These are phyloP conservation scores for Lactarius deliciosus DNA, from an alignment of 768 basidiomycete species.

Conservation along the genomic window DNA sequence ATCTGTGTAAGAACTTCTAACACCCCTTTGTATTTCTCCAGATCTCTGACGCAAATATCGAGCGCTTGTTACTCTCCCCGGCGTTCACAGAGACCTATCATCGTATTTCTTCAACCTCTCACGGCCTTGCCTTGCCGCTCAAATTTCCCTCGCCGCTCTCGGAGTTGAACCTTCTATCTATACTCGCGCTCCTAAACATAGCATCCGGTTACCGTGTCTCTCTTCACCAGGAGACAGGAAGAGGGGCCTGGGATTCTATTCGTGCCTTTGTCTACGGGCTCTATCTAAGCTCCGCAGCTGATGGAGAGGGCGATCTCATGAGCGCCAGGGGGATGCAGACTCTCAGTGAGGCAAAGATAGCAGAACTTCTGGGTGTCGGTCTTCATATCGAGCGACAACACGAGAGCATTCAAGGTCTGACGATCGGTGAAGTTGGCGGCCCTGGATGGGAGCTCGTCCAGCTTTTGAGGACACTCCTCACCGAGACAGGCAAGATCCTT, in stretches of 20 bases:
- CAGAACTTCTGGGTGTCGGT: constrained; percentile 69
- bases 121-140: constrained; percentile 77
- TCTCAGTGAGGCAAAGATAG: constrained; percentile 56
- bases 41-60: constrained; percentile 59
- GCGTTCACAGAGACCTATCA: constrained; percentile 62
- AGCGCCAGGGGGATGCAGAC: constrained; percentile 64
- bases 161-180: constrained; percentile 79
- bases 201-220: constrained; percentile 77
- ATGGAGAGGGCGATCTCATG: constrained; percentile 55
- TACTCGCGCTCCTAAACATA: constrained; percentile 80
- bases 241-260: constrained; percentile 85
- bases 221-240: constrained; percentile 67
- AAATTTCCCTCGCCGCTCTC: constrained; percentile 69
- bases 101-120: constrained; percentile 53
- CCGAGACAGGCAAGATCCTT: constrained; percentile 71
- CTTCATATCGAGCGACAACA: constrained; percentile 72
- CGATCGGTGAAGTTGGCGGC: constrained; percentile 74
- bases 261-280: constrained; percentile 70
- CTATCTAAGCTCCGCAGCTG: constrained; percentile 62
- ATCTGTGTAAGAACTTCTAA: not conserved
- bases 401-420: constrained; percentile 63
- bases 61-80: constrained; percentile 60
- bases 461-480: constrained; percentile 59
- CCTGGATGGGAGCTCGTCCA: constrained; percentile 71
- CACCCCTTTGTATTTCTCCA: constrained; percentile 33